These are phyloP conservation scores for Microdochium nivale DNA, from an alignment of 2,329 filamentous ascomycete species.

Conservation along the genomic window DNA sequence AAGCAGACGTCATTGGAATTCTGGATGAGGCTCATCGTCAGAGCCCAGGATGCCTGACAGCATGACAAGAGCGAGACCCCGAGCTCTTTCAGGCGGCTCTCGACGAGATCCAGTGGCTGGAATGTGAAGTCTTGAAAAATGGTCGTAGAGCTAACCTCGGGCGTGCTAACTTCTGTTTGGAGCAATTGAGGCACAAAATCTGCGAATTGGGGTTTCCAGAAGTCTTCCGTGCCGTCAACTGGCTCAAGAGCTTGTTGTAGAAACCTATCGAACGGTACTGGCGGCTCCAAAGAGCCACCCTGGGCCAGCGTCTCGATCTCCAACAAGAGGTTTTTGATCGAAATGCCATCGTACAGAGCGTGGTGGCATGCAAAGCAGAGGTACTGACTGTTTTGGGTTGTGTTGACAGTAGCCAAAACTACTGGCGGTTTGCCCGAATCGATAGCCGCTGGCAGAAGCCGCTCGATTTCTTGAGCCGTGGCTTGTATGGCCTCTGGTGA, in stretches of 20 bases:
- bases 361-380: constrained; percentile 59
- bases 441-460: constrained; percentile 26
- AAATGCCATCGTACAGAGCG: constrained; percentile 78
- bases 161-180: not conserved
- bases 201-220: constrained; percentile 55
- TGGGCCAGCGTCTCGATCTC: constrained; percentile 58
- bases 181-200: constrained; percentile 30
- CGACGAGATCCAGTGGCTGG: constrained; percentile 33
- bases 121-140: not conserved
- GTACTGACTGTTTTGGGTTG: constrained; percentile 19
- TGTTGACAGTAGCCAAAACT: constrained; percentile 31
- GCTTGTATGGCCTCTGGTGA: constrained; percentile 8
- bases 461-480: constrained; percentile 24
- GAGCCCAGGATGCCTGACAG: constrained; percentile 66
- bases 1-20: constrained; percentile 65
- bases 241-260: constrained; percentile 45
- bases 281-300: constrained; percentile 33
- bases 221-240: constrained; percentile 45
- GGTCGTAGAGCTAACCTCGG: not conserved
- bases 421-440: constrained; percentile 36
- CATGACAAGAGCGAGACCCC: constrained; percentile 57
- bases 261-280: constrained; percentile 54
- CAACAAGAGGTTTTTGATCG: constrained; percentile 58
- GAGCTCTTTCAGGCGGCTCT: constrained; percentile 38
- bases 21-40: constrained; percentile 49